Base-by-base conservation (phyloP, 2,329 filamentous ascomycete genomes). In the Gnomoniopsis sp. region DNA sequence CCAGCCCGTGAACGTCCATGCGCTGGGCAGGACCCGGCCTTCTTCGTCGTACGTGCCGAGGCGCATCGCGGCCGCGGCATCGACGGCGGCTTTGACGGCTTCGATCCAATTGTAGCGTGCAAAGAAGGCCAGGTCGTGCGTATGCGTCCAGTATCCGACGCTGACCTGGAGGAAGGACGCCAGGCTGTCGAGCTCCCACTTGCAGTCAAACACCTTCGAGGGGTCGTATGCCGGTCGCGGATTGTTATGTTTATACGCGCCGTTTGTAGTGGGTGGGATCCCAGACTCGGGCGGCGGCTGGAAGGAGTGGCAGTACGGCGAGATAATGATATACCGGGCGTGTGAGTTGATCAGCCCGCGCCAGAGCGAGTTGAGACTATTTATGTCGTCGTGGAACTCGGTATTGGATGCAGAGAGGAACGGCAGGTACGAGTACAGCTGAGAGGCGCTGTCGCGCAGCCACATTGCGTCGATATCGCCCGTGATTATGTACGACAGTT, bases 151-250 rank as follows among this genome's bases (percentile, higher is more conserved):
- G 58, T 95, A 96, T 60, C 93, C 86, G 51, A 90, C 88, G 2
- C 85, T 86, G 3, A 96, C 80, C 46, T 89, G 86, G n/a, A 96
- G 80, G 72, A 96, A 96, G 47, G 90, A 87, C 0, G 91, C 91
- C 2, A 96, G 82, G 8, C 90, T 93, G 75, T 96, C 92, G 41
- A 96, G 84, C 74, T 96, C 92, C 73, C 93, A 96, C 75, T 96
- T 96, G 80, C 91, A 96, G 70, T 93, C 90, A 67, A 91, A 93
- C 1, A 93, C 90, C 22, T 86, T 78, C 1, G 77, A 79, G 1
- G 79, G 80, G 67, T 91, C 86, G 65, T 91, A 91, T 0, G 79
- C 75, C 2, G 89, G 88, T 80, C 57, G 83, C 75, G 72, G 69
- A 74, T 76, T 62, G 70, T 88, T 87, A 2, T 82, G 81, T 59